phyloP scores from a whole-genome alignment of 202 grass and related monocot genomes.

The Zizania palustris region DNA sequence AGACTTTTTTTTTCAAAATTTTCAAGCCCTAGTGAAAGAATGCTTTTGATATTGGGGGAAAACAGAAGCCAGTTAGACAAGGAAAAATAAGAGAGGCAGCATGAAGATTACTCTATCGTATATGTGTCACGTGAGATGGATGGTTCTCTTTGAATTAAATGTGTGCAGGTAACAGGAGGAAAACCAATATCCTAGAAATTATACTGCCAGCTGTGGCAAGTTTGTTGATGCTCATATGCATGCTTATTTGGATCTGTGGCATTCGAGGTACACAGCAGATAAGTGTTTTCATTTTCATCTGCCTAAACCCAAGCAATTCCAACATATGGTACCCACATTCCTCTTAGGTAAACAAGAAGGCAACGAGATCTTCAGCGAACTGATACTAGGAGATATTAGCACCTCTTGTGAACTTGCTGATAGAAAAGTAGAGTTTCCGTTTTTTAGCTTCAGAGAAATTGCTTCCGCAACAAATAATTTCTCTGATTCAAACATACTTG shows the following conservation, averaged over 20 bases:
- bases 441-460: conserved; percentile 42
- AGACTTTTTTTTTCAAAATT: not conserved
- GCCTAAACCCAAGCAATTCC: not conserved
- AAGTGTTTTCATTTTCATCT: not conserved
- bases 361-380: not conserved
- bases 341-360: conserved; percentile 18
- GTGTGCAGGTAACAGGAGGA: conserved; percentile 31
- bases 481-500: conserved; percentile 43
- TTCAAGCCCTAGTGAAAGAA: not conserved
- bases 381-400: not conserved
- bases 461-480: conserved; percentile 41
- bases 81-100: not conserved
- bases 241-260: conserved; percentile 25
- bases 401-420: conserved; percentile 10
- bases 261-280: conserved; percentile 33
- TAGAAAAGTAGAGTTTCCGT: not conserved
- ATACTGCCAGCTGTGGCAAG: conserved; percentile 3
- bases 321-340: not conserved
- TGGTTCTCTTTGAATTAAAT: conserved; percentile 13
- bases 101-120: not conserved
- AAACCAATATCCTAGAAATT: conserved; percentile 19
- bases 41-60: not conserved
- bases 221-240: conserved; percentile 30
- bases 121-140: not conserved
- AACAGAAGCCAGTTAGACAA: not conserved